Evolutionary conservation across 2,329 filamentous ascomycete species (phyloP), one percentile per base, ranked within the genome.

Genomic region (Hypomyces perniciosus): DNA sequence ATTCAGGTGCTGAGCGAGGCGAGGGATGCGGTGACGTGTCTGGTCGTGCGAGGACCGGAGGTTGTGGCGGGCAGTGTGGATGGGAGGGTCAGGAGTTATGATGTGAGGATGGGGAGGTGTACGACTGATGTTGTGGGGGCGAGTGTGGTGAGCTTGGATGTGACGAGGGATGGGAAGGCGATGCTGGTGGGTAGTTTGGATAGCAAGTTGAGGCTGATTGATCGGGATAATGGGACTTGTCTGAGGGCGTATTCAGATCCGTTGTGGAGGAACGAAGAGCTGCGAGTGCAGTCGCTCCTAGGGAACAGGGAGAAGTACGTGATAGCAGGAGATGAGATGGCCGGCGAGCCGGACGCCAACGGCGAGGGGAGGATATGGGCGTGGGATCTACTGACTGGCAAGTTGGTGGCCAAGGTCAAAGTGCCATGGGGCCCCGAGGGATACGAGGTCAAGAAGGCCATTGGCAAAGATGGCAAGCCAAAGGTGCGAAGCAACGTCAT

Each of bases 311-410:
- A 96, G 68, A 84, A 81, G 53, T 85, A 86, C 44, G 88, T 93
- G 1, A 62, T 96, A 4, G 86, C 83, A 46, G 92, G 92, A 6
- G 90, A 90, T 61, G 91, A 96, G 68, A 75, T 79, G 48, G 61
- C 58, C 1, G 65, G 54, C 20, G 64, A 60, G 30, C 30, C 56
- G 37, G 62, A 50, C 20, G 38, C 49, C 2, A 53, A 55, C 44
- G 71, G 70, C 3, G 74, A 85, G 54, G 87, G 86, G 2, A 75
- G 76, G 61, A 69, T 90, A 6, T 84, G 85, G 72, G 88, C 83
- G 1, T 97, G 92, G 92, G 90, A 96, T 70, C 72, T 95, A 20
- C 66, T 96, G 49, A 85, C 79, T 5, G 91, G 89, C 1, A 79
- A 83, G 49, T 65, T 87, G 46, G 74, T 81, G 52, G 81, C 86